These are phyloP conservation scores for Acmispon strigosus DNA, from an alignment of 306 rosid genomes.

Conservation along the genomic window DNA sequence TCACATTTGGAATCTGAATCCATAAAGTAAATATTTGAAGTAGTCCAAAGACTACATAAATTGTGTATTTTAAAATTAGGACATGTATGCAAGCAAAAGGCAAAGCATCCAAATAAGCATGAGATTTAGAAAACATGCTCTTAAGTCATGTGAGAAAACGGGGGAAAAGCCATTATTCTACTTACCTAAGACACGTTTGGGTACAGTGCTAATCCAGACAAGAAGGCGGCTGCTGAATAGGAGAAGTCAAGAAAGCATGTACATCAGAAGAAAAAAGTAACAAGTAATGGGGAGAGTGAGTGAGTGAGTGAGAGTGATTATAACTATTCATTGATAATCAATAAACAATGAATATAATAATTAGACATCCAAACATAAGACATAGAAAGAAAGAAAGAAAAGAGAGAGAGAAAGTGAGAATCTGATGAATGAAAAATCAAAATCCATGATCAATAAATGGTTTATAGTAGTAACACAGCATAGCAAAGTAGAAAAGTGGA, in stretches of 20 bases:
- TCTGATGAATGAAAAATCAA: too few species aligned
- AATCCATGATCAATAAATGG: not conserved
- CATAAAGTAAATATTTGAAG: not conserved
- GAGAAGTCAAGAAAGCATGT: slow-evolving; percentile 14
- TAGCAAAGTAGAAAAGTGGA: not conserved
- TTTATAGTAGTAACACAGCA: slow-evolving; percentile 6
- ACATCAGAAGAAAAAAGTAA: not conserved
- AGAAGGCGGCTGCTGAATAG: slow-evolving; percentile 37
- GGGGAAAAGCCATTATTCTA: not conserved
- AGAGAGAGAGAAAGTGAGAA: too few species aligned
- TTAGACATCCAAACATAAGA: too few species aligned
- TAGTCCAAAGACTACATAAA: not conserved
- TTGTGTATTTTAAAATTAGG: not conserved
- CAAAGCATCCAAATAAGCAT: not conserved
- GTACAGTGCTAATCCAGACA: slow-evolving; percentile 36
- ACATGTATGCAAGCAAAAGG: not conserved
- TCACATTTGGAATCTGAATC: slow-evolving; percentile 24
- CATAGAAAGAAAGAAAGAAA: too few species aligned
- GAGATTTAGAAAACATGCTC: not conserved
- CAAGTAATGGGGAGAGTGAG: not conserved
- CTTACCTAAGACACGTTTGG: slow-evolving; percentile 24
- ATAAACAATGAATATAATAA: not conserved
- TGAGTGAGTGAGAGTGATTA: not conserved
- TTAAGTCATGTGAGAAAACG: not conserved
- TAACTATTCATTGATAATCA: slow-evolving; percentile 14